Conservation (phyloP, 306 rosid genomes). For the apple (Malus domestica) region ASM211411v1 NC_041798.1:7539501-7540000, state of each 20-base stretch:
- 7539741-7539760: neutral
- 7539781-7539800: no score
- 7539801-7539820: no score
- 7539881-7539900: no score
- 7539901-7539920: no score
- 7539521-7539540: constrained; percentile 43
- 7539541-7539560: neutral
- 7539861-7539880: no score
- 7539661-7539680: neutral
- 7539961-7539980: no score
- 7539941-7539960: no score
- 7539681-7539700: neutral
- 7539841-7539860: no score
- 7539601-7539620: neutral
- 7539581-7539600: neutral
- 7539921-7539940: no score
- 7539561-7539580: neutral
- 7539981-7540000: no score
- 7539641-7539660: neutral
- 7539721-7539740: neutral
- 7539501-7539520: constrained; percentile 31
- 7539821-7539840: no score
- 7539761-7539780: no score
- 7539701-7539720: neutral
- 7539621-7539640: neutral